These are phyloP conservation scores for Ilyonectria mors-panacis DNA, from an alignment of 2,329 filamentous ascomycete genomes.

Conservation along the genomic window DNA sequence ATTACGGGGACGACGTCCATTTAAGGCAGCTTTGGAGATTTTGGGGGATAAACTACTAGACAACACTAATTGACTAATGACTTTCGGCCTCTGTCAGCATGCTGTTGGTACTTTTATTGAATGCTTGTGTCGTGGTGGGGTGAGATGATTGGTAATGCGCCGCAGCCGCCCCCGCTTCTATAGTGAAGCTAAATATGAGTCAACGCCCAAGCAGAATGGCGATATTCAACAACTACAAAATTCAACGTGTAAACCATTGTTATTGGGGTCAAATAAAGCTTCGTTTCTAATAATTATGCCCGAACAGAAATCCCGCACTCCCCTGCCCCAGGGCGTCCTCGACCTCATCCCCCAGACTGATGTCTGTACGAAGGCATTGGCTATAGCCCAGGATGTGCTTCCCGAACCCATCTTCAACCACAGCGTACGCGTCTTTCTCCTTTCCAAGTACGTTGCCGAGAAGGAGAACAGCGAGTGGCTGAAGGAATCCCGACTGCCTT, in stretches of 20 bases:
- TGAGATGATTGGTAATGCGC: constrained; percentile 9
- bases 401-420: constrained; percentile 50
- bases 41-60: background rate
- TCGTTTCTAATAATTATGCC: background rate
- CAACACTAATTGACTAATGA: background rate
- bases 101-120: background rate
- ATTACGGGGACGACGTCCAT: constrained; percentile 29
- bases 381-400: constrained; percentile 36
- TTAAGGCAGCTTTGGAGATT: background rate
- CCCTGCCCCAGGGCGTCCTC: constrained; percentile 9
- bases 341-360: constrained; percentile 32
- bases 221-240: background rate
- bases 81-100: background rate
- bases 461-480: constrained; percentile 36
- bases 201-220: background rate
- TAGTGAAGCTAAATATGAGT: background rate
- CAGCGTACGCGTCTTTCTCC: constrained; percentile 48
- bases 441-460: constrained; percentile 43
- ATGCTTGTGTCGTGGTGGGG: background rate
- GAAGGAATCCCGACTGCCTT: constrained; percentile 18
- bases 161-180: background rate
- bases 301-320: background rate
- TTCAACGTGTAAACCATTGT: background rate
- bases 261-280: background rate
- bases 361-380: constrained; percentile 37